A percentile compares a stretch with the other conserved stretches of the same genome.
Conservation (phyloP, 495 filamentous ascomycete genomes). For the Neurospora sp. region DNA sequence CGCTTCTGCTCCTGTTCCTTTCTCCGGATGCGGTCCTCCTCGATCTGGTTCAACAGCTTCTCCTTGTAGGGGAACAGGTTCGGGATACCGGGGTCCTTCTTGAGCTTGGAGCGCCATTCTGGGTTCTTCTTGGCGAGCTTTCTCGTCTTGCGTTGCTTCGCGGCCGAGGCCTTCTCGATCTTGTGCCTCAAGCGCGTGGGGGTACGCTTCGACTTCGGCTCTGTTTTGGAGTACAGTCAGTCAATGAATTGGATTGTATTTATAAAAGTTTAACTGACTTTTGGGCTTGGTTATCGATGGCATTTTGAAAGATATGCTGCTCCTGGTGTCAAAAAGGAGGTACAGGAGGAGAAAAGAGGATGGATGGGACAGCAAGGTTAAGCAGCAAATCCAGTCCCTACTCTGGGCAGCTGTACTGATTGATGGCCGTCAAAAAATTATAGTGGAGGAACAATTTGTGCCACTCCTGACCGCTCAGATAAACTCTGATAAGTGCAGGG, state of each 20-base stretch:
- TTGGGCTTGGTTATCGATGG: conserved; percentile 42
- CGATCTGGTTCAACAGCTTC: conserved; percentile 84
- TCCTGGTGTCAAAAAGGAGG: neutral
- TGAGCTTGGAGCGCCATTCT: conserved; percentile 82
- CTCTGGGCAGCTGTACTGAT: neutral
- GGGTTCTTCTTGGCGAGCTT: conserved; percentile 93
- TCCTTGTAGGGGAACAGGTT: conserved; percentile 98
- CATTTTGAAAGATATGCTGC: conserved; percentile 19
- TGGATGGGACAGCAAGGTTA: neutral
- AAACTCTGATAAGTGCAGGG: conserved; percentile 15
- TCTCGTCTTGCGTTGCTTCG: conserved; percentile 80
- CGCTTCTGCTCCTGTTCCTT: conserved; percentile 63
- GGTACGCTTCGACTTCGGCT: conserved; percentile 87
- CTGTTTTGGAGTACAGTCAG: conserved; percentile 29
- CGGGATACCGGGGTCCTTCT: conserved; percentile 95
- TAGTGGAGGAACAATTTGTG: conserved; percentile 23
- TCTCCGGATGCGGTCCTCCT: conserved; percentile 71
- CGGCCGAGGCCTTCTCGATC: conserved; percentile 85
- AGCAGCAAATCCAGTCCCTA: neutral
- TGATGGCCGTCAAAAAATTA: conserved; percentile 18
- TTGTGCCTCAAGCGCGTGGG: conserved; percentile 85
- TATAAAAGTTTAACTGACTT: conserved; percentile 25
- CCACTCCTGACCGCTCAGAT: conserved; percentile 29
- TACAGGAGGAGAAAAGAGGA: neutral
- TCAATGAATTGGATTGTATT: neutral